A percentile compares a stretch with the other conserved stretches of the same genome.
Evolutionary conservation across 2,329 filamentous ascomycete genomes (phyloP).

Genomic region (Xylaria sp.): DNA sequence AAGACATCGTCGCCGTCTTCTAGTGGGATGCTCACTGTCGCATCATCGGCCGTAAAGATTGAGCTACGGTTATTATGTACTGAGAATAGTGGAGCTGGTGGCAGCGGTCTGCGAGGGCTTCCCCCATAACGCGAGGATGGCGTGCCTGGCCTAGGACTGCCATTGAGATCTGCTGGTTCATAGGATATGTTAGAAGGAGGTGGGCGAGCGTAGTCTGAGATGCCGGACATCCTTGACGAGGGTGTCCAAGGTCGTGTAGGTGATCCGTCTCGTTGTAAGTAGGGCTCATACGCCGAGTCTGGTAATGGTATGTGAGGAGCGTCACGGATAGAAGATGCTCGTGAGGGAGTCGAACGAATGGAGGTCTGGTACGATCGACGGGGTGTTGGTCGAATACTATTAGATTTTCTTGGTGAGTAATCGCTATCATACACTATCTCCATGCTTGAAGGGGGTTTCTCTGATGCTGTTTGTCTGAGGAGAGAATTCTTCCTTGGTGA

Average conservation of each 20-base stretch:
- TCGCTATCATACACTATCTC: conserved; percentile 41
- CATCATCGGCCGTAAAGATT: conserved; percentile 70
- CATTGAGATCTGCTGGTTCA: conserved; percentile 89
- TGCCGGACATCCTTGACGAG: conserved; percentile 56
- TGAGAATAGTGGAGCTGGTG: conserved; percentile 87
- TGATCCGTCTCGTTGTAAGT: conserved; percentile 62
- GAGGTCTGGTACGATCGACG: conserved; percentile 65
- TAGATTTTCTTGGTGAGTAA: conserved; percentile 56
- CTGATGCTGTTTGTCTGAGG: conserved; percentile 47
- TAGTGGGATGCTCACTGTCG: conserved; percentile 78
- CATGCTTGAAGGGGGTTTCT: conserved; percentile 34
- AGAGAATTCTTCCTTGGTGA: conserved; percentile 56
- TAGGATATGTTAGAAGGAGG: conserved; percentile 78
- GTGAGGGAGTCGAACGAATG: conserved; percentile 59
- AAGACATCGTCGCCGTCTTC: conserved; percentile 78
- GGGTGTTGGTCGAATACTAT: conserved; percentile 58
- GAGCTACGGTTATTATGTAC: conserved; percentile 60
- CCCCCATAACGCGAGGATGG: conserved; percentile 90
- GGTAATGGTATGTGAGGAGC: conserved; percentile 70
- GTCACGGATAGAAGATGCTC: conserved; percentile 65
- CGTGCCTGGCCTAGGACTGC: conserved; percentile 88
- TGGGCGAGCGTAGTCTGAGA: conserved; percentile 75
- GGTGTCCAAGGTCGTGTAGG: conserved; percentile 71
- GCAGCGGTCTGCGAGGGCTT: conserved; percentile 86
- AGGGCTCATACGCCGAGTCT: conserved; percentile 72